Evolutionary conservation across 805 yeast species (phyloP).

Genomic region (Tetrapisispora taiwanensis): DNA sequence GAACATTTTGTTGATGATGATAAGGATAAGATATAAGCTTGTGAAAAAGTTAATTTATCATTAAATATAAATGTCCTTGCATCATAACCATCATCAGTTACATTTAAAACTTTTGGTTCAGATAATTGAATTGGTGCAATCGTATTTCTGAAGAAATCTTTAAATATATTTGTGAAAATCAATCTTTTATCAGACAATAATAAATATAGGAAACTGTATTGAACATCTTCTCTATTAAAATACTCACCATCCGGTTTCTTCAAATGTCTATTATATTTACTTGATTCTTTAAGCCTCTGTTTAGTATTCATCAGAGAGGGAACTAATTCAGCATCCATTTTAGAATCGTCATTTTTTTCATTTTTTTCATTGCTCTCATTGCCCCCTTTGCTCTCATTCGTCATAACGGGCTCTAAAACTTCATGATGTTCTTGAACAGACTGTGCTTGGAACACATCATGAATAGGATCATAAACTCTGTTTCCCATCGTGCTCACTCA

Average conservation of each 20-base stretch:
- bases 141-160: slow-evolving; percentile 30
- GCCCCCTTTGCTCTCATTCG: background rate
- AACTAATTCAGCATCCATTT: slow-evolving; percentile 1
- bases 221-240: slow-evolving; percentile 79
- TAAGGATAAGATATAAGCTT: slow-evolving; percentile 69
- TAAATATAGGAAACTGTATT: slow-evolving; percentile 60
- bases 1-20: slow-evolving; percentile 79
- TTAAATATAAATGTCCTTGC: slow-evolving; percentile 30
- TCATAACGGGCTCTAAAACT: background rate
- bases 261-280: slow-evolving; percentile 39
- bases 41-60: slow-evolving; percentile 63
- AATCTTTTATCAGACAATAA: slow-evolving; percentile 53
- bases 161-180: slow-evolving; percentile 60
- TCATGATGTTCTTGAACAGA: background rate
- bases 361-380: background rate
- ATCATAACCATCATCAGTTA: slow-evolving; percentile 28
- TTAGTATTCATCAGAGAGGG: slow-evolving; percentile 7
- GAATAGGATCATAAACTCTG: slow-evolving; percentile 30
- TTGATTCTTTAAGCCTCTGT: slow-evolving; percentile 17
- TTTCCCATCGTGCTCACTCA: slow-evolving; percentile 27
- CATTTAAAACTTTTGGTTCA: slow-evolving; percentile 25
- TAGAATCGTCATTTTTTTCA: too few species aligned
- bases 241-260: slow-evolving; percentile 91
- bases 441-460: slow-evolving; percentile 25
- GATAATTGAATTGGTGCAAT: slow-evolving; percentile 27